Base-by-base conservation (phyloP, 495 filamentous ascomycete species). In the Pseudotulostoma volvatum region DNA sequence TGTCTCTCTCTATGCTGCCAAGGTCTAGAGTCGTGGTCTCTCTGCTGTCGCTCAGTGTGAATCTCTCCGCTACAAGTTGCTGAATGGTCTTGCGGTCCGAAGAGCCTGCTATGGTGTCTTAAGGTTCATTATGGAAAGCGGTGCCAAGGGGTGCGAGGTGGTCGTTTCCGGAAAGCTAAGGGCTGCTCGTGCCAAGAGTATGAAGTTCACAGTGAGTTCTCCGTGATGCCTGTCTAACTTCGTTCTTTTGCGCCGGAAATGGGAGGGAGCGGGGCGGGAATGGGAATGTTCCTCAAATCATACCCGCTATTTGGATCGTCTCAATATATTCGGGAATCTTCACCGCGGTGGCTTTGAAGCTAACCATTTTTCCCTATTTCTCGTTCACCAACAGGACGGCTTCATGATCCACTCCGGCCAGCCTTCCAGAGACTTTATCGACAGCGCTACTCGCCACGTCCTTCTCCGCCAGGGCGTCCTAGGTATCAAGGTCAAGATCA, bases 371-470 rank as follows among this genome's bases (percentile, higher is more conserved):
- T 7, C 9, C n/a, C n/a, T n/a, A n/a, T n/a, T n/a, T n/a, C n/a
- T n/a, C n/a, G n/a, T n/a, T n/a, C n/a, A n/a, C n/a, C n/a, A n/a
- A 42, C 48, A 82, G 77, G 90, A 97, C 63, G 90, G 90, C 56
- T 97, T 97, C 84, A 97, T 97, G 90, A 97, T 97, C 74, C 90
- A 97, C 83, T 96, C 90, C 59, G 90, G 90, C 70, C 90, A 96
- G 60, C 90, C 90, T 51, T 90, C 90, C 53, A 87, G 90, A 68
- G 90, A 97, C 69, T 97, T 97, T 74, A 97, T 97, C 66, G 90
- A 97, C 74, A 75, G 68, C 56, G 92, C 90, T 45, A 94, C 86
- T 52, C 88, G 90, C 52, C 90, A 97, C 82, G 90, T 97, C 49
- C 86, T 97, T 42, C 86, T 97, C 60, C 82, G 90, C 67, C 90